phyloP scores from a whole-genome alignment of 2,329 filamentous ascomycete genomes.

The Trichoderma aggressivum region DNA sequence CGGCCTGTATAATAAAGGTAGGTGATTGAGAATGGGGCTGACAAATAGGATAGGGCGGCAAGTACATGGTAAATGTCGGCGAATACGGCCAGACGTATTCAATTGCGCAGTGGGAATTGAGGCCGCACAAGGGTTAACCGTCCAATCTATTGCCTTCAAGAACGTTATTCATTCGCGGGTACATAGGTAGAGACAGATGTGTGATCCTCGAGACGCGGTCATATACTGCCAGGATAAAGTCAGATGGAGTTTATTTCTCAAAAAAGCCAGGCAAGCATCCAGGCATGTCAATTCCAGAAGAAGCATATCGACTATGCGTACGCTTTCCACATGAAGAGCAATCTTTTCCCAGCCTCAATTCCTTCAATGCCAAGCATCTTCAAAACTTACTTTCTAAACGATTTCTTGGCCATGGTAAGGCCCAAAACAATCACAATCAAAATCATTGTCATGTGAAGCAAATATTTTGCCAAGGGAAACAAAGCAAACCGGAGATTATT shows the following conservation, averaged over 20 bases:
- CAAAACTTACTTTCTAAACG: neutral
- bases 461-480: neutral
- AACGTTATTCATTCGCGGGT: neutral
- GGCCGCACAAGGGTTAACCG: neutral
- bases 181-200: too few species aligned
- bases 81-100: neutral
- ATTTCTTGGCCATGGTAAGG: neutral
- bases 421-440: neutral
- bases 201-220: neutral
- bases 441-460: neutral
- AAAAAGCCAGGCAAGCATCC: neutral
- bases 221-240: neutral
- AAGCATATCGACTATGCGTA: neutral
- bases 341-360: neutral
- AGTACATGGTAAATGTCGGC: neutral
- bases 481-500: neutral
- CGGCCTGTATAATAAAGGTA: neutral
- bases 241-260: neutral
- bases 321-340: neutral
- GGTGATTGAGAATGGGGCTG: neutral
- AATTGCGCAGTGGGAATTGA: neutral
- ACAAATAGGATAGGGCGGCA: neutral
- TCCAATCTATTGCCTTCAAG: neutral
- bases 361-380: neutral
- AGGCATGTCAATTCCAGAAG: too few species aligned